phyloP scores from a whole-genome alignment of 1,139 yeast genomes.

The Pichia sp. region DNA sequence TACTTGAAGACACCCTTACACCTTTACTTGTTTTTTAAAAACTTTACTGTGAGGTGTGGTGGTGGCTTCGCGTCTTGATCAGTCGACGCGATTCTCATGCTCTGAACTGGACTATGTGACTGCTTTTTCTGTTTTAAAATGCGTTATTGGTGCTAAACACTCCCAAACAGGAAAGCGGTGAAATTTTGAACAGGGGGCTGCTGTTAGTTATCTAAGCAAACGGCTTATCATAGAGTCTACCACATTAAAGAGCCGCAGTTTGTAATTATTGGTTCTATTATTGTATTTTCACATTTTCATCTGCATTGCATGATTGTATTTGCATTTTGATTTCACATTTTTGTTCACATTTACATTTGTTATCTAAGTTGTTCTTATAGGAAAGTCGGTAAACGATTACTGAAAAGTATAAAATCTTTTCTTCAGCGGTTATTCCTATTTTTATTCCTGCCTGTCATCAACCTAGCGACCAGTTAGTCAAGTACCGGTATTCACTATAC shows the following conservation, averaged over 20 bases:
- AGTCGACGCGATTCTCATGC: neutral
- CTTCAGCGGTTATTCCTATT: conserved; percentile 4
- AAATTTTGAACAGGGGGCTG: neutral
- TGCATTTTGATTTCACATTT: neutral
- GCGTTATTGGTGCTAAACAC: neutral
- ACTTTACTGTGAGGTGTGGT: conserved; percentile 3
- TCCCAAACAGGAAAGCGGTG: neutral
- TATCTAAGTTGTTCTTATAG: neutral
- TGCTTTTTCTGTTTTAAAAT: neutral
- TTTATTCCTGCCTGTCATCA: neutral
- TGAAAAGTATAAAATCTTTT: conserved; percentile 5
- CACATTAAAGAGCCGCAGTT: conserved; percentile 1
- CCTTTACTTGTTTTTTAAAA: neutral
- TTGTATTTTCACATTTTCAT: neutral
- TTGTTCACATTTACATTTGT: neutral
- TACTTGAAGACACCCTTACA: neutral
- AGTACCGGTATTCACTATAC: conserved; percentile 1
- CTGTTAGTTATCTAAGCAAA: conserved; percentile 5
- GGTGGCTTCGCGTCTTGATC: neutral
- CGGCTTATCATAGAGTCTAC: conserved; percentile 13
- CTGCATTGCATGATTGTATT: neutral
- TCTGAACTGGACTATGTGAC: conserved; percentile 3
- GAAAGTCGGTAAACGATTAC: conserved; percentile 6
- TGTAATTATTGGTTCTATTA: neutral
- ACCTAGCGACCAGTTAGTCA: conserved; percentile 2